phyloP scores from a whole-genome alignment of 495 filamentous ascomycete species.

The Parmelia sp. region DNA sequence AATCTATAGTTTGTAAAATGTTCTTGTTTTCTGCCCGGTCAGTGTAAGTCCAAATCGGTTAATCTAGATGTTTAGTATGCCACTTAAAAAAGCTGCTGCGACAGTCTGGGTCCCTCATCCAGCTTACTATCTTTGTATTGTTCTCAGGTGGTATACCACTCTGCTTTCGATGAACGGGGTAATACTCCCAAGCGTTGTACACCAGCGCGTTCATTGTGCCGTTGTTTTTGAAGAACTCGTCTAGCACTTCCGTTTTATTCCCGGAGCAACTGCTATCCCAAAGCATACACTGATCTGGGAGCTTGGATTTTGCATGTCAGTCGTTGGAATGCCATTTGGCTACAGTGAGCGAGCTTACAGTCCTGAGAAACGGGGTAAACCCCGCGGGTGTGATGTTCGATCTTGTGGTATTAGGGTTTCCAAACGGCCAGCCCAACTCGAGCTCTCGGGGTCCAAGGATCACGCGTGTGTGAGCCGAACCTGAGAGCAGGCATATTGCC shows the following conservation, averaged over 20 bases:
- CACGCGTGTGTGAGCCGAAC: background rate
- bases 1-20: background rate
- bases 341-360: background rate
- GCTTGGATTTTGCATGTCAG: background rate
- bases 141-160: background rate
- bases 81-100: conserved; percentile 2
- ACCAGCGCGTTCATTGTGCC: background rate
- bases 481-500: background rate
- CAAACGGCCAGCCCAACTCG: background rate
- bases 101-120: conserved; percentile 12
- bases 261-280: background rate
- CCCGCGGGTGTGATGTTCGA: too few species aligned
- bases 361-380: background rate
- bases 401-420: background rate
- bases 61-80: conserved; percentile 6
- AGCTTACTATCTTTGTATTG: background rate
- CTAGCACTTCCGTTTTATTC: background rate
- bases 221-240: background rate
- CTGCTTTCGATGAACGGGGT: background rate
- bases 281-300: background rate
- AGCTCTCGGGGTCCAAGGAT: background rate
- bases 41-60: background rate
- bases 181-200: background rate
- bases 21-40: background rate
- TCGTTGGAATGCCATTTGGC: background rate